Conservation (phyloP, 306 rosid species). For the Luffa acutangula region DNA sequence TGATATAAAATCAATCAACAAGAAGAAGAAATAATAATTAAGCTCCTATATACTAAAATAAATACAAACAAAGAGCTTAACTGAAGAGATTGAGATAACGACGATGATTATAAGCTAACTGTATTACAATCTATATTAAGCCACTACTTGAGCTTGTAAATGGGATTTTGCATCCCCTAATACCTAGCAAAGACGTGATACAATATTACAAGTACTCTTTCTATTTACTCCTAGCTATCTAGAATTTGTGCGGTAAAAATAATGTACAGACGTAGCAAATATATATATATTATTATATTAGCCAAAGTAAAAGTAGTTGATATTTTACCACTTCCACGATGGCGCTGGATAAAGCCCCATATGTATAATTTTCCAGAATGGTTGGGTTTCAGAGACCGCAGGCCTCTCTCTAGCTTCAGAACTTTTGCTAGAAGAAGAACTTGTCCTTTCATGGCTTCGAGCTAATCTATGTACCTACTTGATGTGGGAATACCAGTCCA, state of each 20-base stretch:
- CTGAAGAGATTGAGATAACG: background rate
- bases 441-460: constrained; percentile 27
- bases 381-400: background rate
- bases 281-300: background rate
- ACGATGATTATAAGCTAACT: background rate
- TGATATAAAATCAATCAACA: background rate
- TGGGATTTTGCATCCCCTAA: background rate
- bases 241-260: background rate
- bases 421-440: constrained; percentile 11
- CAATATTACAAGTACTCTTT: background rate
- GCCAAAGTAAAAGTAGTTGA: background rate
- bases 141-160: background rate
- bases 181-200: background rate
- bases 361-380: background rate
- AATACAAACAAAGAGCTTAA: background rate
- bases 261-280: constrained; percentile 3
- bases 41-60: background rate
- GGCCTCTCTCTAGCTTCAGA: background rate
- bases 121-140: background rate
- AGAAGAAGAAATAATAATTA: background rate
- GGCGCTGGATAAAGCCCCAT: background rate
- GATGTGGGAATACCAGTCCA: constrained; percentile 37
- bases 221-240: background rate
- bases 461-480: constrained; percentile 37
- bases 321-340: constrained; percentile 1